Conservation (phyloP, 179 eudicot species). For the Heliamphora pulchella region DNA sequence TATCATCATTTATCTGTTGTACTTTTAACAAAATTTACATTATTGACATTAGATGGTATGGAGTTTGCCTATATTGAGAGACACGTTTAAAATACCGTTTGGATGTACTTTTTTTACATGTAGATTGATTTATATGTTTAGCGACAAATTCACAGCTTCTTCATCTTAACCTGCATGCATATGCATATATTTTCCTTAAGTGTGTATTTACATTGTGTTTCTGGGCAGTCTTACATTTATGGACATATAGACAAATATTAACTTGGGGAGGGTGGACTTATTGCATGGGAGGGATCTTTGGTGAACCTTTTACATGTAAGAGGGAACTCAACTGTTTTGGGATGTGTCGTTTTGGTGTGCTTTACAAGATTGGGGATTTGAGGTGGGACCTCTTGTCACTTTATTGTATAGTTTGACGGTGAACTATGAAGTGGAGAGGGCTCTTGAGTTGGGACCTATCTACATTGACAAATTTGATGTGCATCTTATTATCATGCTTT, state of each 20-base stretch:
- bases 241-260: not conserved
- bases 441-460: no score
- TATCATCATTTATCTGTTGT: not conserved
- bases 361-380: no score
- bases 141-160: not conserved
- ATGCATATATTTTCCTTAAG: not conserved
- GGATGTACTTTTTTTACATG: not conserved
- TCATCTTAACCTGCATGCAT: not conserved
- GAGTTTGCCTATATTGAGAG: conserved; percentile 11
- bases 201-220: not conserved
- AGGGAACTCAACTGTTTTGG: no score
- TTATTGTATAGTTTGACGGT: no score
- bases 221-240: not conserved
- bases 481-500: no score
- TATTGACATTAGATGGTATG: not conserved
- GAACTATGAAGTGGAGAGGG: no score
- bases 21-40: not conserved
- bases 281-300: no score
- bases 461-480: no score
- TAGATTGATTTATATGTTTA: not conserved
- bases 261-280: not conserved
- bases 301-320: not conserved
- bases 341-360: no score
- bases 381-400: no score
- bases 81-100: not conserved